These are phyloP conservation scores for Eucalyptus cloeziana DNA, from an alignment of 345 rosid genomes.

Conservation along the genomic window DNA sequence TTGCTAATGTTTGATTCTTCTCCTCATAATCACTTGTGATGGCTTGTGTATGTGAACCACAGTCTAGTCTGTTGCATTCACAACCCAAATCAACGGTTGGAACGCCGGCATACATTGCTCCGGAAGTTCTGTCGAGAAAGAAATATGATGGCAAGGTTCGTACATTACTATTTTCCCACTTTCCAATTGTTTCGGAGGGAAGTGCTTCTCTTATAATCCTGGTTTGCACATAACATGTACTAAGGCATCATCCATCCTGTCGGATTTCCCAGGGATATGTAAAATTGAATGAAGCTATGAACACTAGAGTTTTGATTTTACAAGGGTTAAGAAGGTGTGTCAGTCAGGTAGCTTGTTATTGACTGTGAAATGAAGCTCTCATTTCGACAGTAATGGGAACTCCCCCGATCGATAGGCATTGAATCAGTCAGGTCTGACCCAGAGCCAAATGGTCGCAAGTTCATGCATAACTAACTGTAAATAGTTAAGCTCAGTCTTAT, in stretches of 20 bases:
- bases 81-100: conserved; percentile 73
- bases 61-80: conserved; percentile 62
- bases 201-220: neutral
- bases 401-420: neutral
- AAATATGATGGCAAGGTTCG: conserved; percentile 71
- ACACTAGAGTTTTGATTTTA: neutral
- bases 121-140: conserved; percentile 54
- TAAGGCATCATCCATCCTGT: neutral
- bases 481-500: neutral
- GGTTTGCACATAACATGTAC: neutral
- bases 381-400: neutral
- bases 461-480: neutral
- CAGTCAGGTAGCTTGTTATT: neutral
- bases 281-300: neutral
- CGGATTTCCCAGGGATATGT: neutral
- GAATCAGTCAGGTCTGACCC: neutral
- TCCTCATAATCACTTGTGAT: neutral
- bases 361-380: neutral
- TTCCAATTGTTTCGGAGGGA: neutral
- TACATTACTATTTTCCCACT: neutral
- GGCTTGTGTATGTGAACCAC: neutral
- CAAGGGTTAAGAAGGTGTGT: neutral
- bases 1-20: neutral
- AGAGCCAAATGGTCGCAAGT: neutral
- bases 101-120: conserved; percentile 72